phyloP scores from a whole-genome alignment of 179 eudicot genomes.

The Camellia oleifera region DNA sequence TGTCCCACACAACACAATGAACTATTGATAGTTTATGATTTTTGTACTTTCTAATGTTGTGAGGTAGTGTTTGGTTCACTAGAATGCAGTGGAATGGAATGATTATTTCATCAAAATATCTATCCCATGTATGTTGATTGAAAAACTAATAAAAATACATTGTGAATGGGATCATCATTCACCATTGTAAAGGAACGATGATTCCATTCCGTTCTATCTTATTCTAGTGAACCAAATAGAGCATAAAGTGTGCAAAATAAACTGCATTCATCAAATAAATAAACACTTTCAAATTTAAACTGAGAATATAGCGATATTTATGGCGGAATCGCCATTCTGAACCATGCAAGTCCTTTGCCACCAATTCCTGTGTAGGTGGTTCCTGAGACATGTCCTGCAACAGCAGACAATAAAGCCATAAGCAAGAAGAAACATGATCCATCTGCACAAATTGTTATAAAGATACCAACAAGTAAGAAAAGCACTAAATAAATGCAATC shows the following conservation, averaged over 20 bases:
- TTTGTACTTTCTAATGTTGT: neutral
- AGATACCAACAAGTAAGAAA: conserved; percentile 49
- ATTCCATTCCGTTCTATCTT: too few relatives aligned
- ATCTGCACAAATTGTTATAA: neutral
- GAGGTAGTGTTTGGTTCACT: too few relatives aligned
- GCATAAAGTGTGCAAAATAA: neutral
- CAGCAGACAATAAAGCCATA: neutral
- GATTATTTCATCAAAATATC: too few relatives aligned
- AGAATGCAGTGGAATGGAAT: too few relatives aligned
- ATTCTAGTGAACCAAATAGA: too few relatives aligned
- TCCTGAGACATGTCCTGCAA: conserved; percentile 60
- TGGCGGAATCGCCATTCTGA: conserved; percentile 62
- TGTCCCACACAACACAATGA: neutral
- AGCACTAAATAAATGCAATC: conserved; percentile 27
- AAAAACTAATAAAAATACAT: too few relatives aligned
- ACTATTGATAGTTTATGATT: neutral
- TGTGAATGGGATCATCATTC: too few relatives aligned
- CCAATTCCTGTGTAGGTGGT: conserved; percentile 60
- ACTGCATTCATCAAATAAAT: neutral
- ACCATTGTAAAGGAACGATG: too few relatives aligned
- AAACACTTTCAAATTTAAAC: neutral
- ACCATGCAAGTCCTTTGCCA: conserved; percentile 64
- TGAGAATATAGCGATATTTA: conserved; percentile 49
- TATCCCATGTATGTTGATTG: too few relatives aligned
- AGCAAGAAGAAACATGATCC: neutral